Evolutionary conservation across 2,329 filamentous ascomycete genomes (phyloP).

Genomic region (Phaeosphaeriaceae sp.): DNA sequence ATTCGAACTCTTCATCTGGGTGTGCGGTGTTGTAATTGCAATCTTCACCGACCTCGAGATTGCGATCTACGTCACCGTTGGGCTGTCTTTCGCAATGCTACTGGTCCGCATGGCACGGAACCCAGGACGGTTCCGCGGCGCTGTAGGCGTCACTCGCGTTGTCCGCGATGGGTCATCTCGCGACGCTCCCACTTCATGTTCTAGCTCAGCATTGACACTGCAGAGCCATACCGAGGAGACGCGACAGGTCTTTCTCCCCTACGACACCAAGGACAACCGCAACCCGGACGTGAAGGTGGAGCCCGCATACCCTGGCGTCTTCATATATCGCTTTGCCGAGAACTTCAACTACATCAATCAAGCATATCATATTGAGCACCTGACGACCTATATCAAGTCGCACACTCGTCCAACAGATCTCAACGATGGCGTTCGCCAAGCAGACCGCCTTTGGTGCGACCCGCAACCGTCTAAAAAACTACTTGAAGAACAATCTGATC

Average conservation of each 20-base stretch:
- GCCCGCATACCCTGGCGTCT: slow-evolving; percentile 80
- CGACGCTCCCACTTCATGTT: not conserved
- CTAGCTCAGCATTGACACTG: slow-evolving; percentile 47
- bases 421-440: slow-evolving; percentile 25
- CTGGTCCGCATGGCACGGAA: slow-evolving; percentile 66
- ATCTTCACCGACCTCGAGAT: slow-evolving; percentile 85
- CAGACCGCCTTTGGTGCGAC: slow-evolving; percentile 65
- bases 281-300: slow-evolving; percentile 61
- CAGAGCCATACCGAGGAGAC: slow-evolving; percentile 43
- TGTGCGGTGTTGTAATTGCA: slow-evolving; percentile 85
- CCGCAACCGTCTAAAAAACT: slow-evolving; percentile 41
- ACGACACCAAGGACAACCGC: slow-evolving; percentile 63
- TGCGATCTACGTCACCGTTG: slow-evolving; percentile 85
- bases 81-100: slow-evolving; percentile 75
- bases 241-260: slow-evolving; percentile 30
- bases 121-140: slow-evolving; percentile 31
- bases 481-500: slow-evolving; percentile 17
- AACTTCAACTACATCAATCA: slow-evolving; percentile 95
- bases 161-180: slow-evolving; percentile 60
- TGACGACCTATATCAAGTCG: slow-evolving; percentile 71
- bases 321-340: slow-evolving; percentile 93
- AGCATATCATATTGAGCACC: slow-evolving; percentile 79
- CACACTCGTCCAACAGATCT: slow-evolving; percentile 29
- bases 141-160: slow-evolving; percentile 23
- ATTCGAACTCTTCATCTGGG: slow-evolving; percentile 86